Evolutionary conservation across 2,329 filamentous ascomycete genomes (phyloP).

Genomic region (Botrytis fragariae): DNA sequence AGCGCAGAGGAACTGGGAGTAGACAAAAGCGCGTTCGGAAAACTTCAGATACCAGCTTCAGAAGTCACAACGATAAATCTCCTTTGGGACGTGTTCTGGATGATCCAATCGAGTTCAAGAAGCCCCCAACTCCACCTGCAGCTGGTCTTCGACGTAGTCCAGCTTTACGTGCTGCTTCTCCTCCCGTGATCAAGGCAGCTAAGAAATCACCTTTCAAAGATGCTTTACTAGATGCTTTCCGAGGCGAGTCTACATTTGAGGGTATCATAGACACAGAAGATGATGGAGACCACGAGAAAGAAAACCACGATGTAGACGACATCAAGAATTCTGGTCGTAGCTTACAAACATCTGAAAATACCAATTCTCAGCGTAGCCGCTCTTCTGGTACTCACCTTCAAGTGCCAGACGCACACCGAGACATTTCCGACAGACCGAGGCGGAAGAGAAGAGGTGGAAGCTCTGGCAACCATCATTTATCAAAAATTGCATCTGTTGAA

Average conservation of each 20-base stretch:
- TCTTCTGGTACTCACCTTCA: conserved; percentile 22
- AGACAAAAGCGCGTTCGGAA: conserved; percentile 26
- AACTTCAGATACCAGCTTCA: conserved; percentile 26
- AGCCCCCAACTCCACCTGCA: conserved; percentile 30
- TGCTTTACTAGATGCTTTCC: conserved; percentile 59
- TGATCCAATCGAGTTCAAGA: conserved; percentile 15
- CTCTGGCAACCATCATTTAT: conserved; percentile 34
- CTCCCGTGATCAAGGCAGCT: conserved; percentile 45
- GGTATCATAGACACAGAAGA: conserved; percentile 24
- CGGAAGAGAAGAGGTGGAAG: conserved; percentile 27
- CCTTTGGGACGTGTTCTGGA: conserved; percentile 8
- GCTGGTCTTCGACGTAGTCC: conserved; percentile 53
- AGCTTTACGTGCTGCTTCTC: conserved; percentile 51
- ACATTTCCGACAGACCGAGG: conserved; percentile 22
- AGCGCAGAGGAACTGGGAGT: conserved; percentile 11
- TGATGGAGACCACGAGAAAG: conserved; percentile 25
- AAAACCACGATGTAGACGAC: conserved; percentile 25
- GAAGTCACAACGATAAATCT: conserved; percentile 10
- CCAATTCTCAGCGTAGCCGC: conserved; percentile 18
- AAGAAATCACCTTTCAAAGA: conserved; percentile 55
- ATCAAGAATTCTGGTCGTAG: conserved; percentile 18
- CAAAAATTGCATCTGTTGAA: conserved; percentile 36
- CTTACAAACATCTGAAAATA: conserved; percentile 21
- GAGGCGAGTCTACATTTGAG: conserved; percentile 53
- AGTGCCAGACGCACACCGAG: conserved; percentile 17